Conservation (phyloP, 2,329 filamentous ascomycete species). For the Capronia americana region DNA sequence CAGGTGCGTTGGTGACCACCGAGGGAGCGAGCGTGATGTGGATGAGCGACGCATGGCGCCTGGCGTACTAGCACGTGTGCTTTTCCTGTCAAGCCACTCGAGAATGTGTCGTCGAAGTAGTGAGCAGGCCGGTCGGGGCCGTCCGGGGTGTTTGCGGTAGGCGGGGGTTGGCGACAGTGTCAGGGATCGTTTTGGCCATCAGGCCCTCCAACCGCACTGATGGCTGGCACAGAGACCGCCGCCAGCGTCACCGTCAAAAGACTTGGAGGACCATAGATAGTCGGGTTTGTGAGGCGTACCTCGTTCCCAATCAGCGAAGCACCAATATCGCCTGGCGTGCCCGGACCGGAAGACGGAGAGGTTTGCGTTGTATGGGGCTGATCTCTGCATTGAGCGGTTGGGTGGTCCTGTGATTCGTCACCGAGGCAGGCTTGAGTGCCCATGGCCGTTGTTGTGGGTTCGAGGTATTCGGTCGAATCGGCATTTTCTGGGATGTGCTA, state of each 20-base stretch:
- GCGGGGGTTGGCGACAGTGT: slow-evolving; percentile 89
- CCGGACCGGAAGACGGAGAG: too few species aligned
- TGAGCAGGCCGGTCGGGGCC: slow-evolving; percentile 81
- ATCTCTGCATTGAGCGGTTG: too few species aligned
- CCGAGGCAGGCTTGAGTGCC: too few species aligned
- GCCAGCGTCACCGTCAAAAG: slow-evolving; percentile 91
- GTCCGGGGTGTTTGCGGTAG: slow-evolving; percentile 92
- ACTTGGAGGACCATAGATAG: slow-evolving; percentile 94
- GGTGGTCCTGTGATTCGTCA: too few species aligned
- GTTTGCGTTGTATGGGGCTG: too few species aligned
- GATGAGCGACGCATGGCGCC: slow-evolving; percentile 47
- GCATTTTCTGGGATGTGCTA: too few species aligned
- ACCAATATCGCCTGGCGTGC: too few species aligned
- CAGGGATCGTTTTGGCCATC: slow-evolving; percentile 95
- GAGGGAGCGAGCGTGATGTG: slow-evolving; percentile 83
- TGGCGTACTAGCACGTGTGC: slow-evolving; percentile 29
- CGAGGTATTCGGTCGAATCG: too few species aligned
- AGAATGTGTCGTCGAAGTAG: slow-evolving; percentile 93
- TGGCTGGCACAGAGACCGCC: slow-evolving; percentile 90
- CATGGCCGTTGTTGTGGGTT: too few species aligned
- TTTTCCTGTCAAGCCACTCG: slow-evolving; percentile 56
- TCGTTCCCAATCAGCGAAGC: too few species aligned
- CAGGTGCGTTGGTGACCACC: slow-evolving; percentile 61
- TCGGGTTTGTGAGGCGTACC: slow-evolving; percentile 52
- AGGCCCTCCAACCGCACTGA: slow-evolving; percentile 97